phyloP scores from a whole-genome alignment of 2,329 filamentous ascomycete genomes.

The Graphilbum ipis-grandicollis region DNA sequence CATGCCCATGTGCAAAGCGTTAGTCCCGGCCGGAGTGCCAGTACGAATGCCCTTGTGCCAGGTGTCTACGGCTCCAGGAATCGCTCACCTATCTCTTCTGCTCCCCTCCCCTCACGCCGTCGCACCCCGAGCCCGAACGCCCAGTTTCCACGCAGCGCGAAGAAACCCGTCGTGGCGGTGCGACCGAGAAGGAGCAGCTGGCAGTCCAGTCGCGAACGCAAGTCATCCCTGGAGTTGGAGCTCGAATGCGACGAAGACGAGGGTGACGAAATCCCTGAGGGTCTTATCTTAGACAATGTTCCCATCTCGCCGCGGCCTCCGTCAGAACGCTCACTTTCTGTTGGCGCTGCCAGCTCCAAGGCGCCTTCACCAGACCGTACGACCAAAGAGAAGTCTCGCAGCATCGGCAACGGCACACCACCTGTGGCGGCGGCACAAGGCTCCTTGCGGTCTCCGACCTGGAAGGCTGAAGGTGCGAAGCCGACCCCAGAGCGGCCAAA shows the following conservation, averaged over 20 bases:
- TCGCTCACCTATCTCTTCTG: conserved; percentile 23
- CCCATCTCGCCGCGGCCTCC: conserved; percentile 59
- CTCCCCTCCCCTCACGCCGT: conserved; percentile 21
- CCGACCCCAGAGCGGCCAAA: conserved; percentile 19
- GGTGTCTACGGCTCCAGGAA: conserved; percentile 14
- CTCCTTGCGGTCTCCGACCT: conserved; percentile 37
- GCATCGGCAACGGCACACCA: conserved; percentile 47
- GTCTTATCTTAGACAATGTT: conserved; percentile 64
- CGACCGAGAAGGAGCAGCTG: conserved; percentile 46
- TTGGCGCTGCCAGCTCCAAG: conserved; percentile 33
- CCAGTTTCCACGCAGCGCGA: conserved; percentile 23
- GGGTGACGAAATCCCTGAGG: conserved; percentile 62
- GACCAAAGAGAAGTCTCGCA: conserved; percentile 32
- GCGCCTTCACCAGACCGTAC: conserved; percentile 34
- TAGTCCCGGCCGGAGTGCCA: conserved; percentile 36
- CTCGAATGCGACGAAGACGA: conserved; percentile 63
- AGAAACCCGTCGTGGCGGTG: conserved; percentile 20
- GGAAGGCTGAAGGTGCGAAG: conserved; percentile 28
- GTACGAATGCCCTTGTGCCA: conserved; percentile 17
- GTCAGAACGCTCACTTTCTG: conserved; percentile 28
- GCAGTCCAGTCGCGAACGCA: conserved; percentile 49
- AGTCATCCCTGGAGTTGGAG: conserved; percentile 54
- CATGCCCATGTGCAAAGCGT: conserved; percentile 26
- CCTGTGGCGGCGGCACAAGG: conserved; percentile 40
- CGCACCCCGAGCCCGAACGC: conserved; percentile 31